A percentile compares a stretch with the other conserved stretches of the same genome.
Evolutionary conservation across 345 rosid species (phyloP).

Genomic region (Durio zibethinus): DNA sequence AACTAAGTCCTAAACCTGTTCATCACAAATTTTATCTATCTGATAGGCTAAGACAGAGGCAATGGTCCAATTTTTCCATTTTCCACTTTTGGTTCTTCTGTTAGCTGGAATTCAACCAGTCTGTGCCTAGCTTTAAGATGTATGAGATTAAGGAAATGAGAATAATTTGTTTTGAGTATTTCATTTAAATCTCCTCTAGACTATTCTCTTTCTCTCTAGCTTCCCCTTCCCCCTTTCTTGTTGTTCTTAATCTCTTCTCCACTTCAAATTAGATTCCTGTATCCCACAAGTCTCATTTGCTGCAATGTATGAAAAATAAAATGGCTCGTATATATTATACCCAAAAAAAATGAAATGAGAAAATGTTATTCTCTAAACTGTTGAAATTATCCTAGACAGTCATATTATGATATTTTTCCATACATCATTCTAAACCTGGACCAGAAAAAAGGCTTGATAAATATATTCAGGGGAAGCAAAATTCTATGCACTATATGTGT

Average conservation of each 20-base stretch:
- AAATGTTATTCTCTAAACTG: neutral
- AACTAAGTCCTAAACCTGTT: slow-evolving; percentile 16
- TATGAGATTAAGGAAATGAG: slow-evolving; percentile 14
- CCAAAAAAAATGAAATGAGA: neutral
- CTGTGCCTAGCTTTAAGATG: slow-evolving; percentile 20
- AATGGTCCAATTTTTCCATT: neutral
- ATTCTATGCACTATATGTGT: neutral
- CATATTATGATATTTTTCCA: neutral
- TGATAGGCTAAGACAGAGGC: slow-evolving; percentile 30
- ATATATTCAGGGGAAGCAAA: neutral
- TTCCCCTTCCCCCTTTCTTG: neutral
- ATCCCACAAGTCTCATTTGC: neutral
- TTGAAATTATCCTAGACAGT: neutral
- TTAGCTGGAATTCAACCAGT: slow-evolving; percentile 19
- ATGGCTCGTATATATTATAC: neutral
- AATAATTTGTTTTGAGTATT: slow-evolving; percentile 24
- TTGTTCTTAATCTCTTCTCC: neutral
- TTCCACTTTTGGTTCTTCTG: slow-evolving; percentile 23
- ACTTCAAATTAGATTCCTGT: neutral
- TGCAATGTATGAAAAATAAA: neutral
- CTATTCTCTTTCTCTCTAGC: neutral
- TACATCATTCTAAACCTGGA: neutral
- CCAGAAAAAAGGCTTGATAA: neutral
- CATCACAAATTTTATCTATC: slow-evolving; percentile 26
- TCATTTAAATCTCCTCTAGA: neutral